Evolutionary conservation across 768 basidiomycete genomes (phyloP), one percentile per base, ranked within the genome.

Genomic region (Podaxis sp.): DNA sequence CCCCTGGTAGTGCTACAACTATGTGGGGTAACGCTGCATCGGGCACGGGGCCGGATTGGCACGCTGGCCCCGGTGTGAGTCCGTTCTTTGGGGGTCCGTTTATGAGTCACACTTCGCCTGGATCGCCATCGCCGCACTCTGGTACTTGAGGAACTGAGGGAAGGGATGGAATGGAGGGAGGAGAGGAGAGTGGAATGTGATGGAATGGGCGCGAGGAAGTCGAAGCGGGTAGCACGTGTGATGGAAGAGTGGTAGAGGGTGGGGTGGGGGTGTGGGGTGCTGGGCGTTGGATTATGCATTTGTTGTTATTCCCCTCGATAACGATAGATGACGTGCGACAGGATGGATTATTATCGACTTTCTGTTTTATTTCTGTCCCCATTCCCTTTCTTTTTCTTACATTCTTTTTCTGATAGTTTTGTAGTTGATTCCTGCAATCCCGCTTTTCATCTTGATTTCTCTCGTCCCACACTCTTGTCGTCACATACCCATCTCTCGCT

Each of bases 31-130:
- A 65, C 41, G 53, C 67, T 2, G 66, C 69, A 1, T 60, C 68
- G 41, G 72, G 73, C 17, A 73, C 70, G 50, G 66, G 41, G 44
- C 64, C 81, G 8, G 80, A 82, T 17, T 87, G 86, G 86, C 84
- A 84, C 63, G 75, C 81, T 11, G 65, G 44, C n/a, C n/a, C 44
- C 10, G 44, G 44, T 46, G 44, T 17, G 17, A 20, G 5, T 46
- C 17, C 17, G 7, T 86, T 82, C 67, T 86, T 82, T 68, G 72
- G 78, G 20, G 77, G 74, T 49, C 74, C 79, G 44, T 87, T 84
- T 66, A 67, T 82, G 58, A 76, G 77, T 44, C 81, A 81, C 37
- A 73, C 76, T 63, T 80, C 82, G 53, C 73, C 85, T 46, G 78
- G 86, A 17, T 80, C 86, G n/a, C 78, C 87, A 55, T 73, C 75